These are phyloP conservation scores for Kalmusia sp. DNA, from an alignment of 2,329 filamentous ascomycete genomes.

Conservation along the genomic window DNA sequence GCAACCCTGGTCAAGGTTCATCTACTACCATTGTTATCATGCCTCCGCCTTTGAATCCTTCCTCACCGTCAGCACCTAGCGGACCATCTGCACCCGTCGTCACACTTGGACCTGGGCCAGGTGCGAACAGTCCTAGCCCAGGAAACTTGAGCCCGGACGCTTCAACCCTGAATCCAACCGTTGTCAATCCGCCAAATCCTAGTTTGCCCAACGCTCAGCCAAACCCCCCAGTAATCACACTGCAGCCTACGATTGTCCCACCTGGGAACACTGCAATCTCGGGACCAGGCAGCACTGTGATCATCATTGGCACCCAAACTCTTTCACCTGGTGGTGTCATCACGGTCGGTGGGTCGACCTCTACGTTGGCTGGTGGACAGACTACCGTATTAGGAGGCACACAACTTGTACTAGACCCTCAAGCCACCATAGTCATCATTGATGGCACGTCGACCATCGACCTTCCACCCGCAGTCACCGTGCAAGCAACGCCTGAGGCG, in stretches of 20 bases:
- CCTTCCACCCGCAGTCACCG: no score
- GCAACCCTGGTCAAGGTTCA: not conserved
- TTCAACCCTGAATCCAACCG: no score
- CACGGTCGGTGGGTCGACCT: slow-evolving; percentile 33
- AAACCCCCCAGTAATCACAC: slow-evolving; percentile 8
- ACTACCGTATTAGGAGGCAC: slow-evolving; percentile 7
- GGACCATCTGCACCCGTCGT: not conserved
- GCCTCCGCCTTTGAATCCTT: not conserved
- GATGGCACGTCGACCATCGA: slow-evolving; percentile 20
- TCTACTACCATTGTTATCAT: slow-evolving; percentile 6
- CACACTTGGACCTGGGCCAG: not conserved
- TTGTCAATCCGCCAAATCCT: no score
- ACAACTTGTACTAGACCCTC: slow-evolving; percentile 22
- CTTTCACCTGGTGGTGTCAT: slow-evolving; percentile 36
- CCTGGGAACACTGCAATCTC: not conserved
- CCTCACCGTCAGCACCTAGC: not conserved
- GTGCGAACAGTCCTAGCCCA: not conserved
- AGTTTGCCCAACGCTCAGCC: not conserved
- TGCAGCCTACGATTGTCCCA: slow-evolving; percentile 2
- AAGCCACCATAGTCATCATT: slow-evolving; percentile 20
- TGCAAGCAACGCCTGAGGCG: slow-evolving; percentile 11
- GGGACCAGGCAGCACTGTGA: slow-evolving; percentile 13
- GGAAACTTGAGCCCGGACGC: no score
- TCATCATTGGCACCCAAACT: slow-evolving; percentile 35
- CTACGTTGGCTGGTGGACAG: not conserved